phyloP scores from a whole-genome alignment of 1,284 basidiomycete genomes.

The Puccinia hordei region DNA sequence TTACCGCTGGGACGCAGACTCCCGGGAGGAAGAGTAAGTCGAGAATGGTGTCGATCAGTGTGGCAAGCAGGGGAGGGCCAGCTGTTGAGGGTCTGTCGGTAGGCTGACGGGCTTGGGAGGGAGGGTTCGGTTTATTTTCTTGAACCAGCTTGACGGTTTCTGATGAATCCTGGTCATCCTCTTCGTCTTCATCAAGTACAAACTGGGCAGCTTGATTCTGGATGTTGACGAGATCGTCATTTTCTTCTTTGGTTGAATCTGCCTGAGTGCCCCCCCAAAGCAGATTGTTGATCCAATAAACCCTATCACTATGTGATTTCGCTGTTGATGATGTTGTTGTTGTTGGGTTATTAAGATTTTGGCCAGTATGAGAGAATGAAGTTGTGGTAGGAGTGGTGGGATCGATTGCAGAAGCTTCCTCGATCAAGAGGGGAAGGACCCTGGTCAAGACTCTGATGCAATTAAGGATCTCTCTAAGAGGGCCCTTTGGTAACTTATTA shows the following conservation, averaged over 20 bases:
- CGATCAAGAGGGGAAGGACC: conserved; percentile 38
- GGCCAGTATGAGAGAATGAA: not conserved
- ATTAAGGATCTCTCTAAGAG: conserved; percentile 44
- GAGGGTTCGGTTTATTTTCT: conserved; percentile 11
- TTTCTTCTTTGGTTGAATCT: not conserved
- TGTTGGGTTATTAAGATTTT: not conserved
- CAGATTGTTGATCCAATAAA: conserved; percentile 35
- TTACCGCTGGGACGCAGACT: conserved; percentile 18
- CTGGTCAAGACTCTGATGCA: conserved; percentile 48
- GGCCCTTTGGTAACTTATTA: conserved; percentile 42
- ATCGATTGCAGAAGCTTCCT: conserved; percentile 19
- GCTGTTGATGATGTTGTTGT: too few relatives aligned
- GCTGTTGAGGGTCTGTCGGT: not conserved
- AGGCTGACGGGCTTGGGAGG: not conserved
- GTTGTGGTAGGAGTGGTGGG: conserved; percentile 6
- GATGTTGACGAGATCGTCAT: not conserved
- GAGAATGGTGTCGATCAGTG: conserved; percentile 41
- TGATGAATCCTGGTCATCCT: conserved; percentile 19
- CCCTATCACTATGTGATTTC: conserved; percentile 25
- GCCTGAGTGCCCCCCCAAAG: conserved; percentile 31
- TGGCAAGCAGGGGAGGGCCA: conserved; percentile 24
- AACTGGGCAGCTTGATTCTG: conserved; percentile 32
- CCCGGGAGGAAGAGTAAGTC: conserved; percentile 48
- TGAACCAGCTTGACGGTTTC: conserved; percentile 19
- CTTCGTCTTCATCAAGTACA: conserved; percentile 47